phyloP scores from a whole-genome alignment of 2,329 filamentous ascomycete species.

The Clonostachys rhizophaga region DNA sequence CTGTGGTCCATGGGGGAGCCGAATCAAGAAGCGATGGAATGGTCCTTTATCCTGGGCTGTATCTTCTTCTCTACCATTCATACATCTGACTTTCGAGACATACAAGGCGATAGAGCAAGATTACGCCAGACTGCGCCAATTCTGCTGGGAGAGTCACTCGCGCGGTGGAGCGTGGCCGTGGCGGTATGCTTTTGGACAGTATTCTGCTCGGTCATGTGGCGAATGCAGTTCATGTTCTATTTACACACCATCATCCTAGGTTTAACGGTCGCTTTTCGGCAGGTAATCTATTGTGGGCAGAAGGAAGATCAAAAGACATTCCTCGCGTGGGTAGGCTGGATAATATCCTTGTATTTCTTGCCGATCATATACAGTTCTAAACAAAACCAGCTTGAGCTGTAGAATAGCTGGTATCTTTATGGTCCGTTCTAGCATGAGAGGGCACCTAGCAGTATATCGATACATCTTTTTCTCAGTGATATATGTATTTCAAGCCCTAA shows the following conservation, averaged over 20 bases:
- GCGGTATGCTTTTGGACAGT: slow-evolving; percentile 2
- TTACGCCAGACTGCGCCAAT: slow-evolving; percentile 7
- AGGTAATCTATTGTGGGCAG: neutral
- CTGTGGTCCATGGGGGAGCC: neutral
- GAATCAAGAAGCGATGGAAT: neutral
- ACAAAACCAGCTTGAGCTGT: too few species aligned
- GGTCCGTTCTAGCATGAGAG: too few species aligned
- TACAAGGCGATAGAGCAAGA: slow-evolving; percentile 8
- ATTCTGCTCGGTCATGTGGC: slow-evolving; percentile 4
- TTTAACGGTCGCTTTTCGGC: neutral
- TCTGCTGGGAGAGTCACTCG: slow-evolving; percentile 2
- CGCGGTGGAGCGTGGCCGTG: slow-evolving; percentile 4
- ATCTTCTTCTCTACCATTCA: slow-evolving; percentile 13
- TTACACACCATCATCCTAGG: neutral
- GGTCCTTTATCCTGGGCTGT: slow-evolving; percentile 6
- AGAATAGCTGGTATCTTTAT: too few species aligned
- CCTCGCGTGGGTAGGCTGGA: neutral
- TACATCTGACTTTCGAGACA: slow-evolving; percentile 11
- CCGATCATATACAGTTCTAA: neutral
- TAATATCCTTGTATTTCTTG: neutral
- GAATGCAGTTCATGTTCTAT: neutral
- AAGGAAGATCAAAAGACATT: neutral
- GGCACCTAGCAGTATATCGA: too few species aligned
- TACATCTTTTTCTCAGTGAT: too few species aligned
- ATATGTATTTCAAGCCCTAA: too few species aligned